These are phyloP conservation scores for Colletotrichum somersetense DNA, from an alignment of 2,329 filamentous ascomycete species.

Conservation along the genomic window DNA sequence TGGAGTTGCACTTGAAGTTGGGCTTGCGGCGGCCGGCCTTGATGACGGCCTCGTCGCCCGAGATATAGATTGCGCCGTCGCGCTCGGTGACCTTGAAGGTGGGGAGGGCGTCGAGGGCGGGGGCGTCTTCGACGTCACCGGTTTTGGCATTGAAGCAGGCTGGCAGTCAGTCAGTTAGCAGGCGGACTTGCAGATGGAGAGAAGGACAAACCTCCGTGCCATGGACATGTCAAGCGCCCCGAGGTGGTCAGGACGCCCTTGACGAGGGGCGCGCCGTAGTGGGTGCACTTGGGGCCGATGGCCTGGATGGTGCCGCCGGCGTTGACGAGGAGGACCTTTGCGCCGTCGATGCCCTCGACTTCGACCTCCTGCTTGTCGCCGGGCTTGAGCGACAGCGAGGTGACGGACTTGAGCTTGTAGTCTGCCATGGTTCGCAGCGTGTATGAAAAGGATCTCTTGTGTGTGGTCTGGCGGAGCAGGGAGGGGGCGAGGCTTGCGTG, in stretches of 20 bases:
- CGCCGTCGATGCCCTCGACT: slow-evolving; percentile 87
- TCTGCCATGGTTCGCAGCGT: slow-evolving; percentile 63
- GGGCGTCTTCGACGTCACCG: slow-evolving; percentile 95
- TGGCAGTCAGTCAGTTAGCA: slow-evolving; percentile 50
- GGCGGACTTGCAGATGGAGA: background rate
- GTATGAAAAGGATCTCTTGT: slow-evolving; percentile 45
- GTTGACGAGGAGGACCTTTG: slow-evolving; percentile 89
- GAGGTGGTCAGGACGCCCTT: slow-evolving; percentile 87
- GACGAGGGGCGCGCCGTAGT: slow-evolving; percentile 91
- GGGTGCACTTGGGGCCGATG: slow-evolving; percentile 85
- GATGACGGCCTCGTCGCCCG: slow-evolving; percentile 82
- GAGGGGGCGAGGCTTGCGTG: background rate
- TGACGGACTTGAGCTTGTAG: slow-evolving; percentile 81
- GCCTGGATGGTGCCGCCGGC: slow-evolving; percentile 82
- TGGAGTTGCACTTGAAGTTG: slow-evolving; percentile 75
- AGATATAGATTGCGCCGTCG: slow-evolving; percentile 86
- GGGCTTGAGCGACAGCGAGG: slow-evolving; percentile 79
- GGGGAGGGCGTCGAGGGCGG: slow-evolving; percentile 86
- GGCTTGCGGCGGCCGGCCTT: slow-evolving; percentile 81
- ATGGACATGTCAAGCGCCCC: slow-evolving; percentile 91
- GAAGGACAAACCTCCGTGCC: slow-evolving; percentile 83
- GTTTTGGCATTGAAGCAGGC: slow-evolving; percentile 93
- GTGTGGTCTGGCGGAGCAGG: slow-evolving; percentile 13
- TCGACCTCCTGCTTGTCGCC: slow-evolving; percentile 91
- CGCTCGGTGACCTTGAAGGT: slow-evolving; percentile 86